Evolutionary conservation across 345 rosid genomes (phyloP).

Genomic region (Eucalyptus marginata): DNA sequence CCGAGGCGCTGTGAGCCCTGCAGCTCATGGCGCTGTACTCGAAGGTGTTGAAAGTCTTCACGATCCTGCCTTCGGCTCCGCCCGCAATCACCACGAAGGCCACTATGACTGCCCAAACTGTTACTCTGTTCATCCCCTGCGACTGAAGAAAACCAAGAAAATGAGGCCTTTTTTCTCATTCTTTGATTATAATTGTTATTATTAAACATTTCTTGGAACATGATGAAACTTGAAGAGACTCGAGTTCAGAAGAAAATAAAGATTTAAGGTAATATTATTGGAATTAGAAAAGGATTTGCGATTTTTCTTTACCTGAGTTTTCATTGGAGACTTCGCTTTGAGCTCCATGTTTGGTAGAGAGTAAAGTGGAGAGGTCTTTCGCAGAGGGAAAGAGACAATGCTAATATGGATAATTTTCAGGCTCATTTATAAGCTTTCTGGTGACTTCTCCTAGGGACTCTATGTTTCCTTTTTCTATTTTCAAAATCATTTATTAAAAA

Average conservation of each 20-base stretch:
- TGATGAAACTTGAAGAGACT: background rate
- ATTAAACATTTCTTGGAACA: background rate
- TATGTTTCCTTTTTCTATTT: background rate
- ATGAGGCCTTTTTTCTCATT: background rate
- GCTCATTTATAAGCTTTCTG: background rate
- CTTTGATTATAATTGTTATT: background rate
- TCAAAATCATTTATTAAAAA: background rate
- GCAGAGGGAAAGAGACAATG: background rate
- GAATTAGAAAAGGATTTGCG: background rate
- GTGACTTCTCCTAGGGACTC: background rate
- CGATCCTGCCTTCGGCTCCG: background rate
- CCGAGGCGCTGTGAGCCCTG: conserved; percentile 4
- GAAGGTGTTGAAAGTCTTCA: background rate
- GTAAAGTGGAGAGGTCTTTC: background rate
- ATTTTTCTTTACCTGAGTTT: background rate
- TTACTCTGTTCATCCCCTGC: background rate
- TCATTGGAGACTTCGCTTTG: background rate
- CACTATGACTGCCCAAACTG: background rate
- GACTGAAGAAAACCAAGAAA: background rate
- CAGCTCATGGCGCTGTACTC: conserved; percentile 6
- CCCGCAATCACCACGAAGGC: background rate
- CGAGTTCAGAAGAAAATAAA: background rate
- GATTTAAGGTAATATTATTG: background rate
- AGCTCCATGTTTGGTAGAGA: background rate
- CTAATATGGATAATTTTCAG: background rate